Conservation (phyloP, 2,329 filamentous ascomycete genomes). For the Penicillium sp. region DNA sequence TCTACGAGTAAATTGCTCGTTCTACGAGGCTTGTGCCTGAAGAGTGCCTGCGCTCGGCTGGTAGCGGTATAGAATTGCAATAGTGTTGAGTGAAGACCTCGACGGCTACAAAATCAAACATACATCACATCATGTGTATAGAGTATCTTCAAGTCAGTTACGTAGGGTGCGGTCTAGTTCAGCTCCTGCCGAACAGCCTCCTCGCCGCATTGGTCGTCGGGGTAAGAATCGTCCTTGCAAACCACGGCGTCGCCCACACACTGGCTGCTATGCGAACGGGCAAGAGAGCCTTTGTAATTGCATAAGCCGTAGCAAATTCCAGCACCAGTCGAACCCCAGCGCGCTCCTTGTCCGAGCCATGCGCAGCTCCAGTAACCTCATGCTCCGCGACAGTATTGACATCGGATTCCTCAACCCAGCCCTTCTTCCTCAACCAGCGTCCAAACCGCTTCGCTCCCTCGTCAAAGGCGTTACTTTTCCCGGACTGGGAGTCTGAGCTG, state of each 20-base stretch:
- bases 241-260: conserved; percentile 90
- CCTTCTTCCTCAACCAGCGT: conserved; percentile 73
- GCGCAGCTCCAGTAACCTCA: conserved; percentile 29
- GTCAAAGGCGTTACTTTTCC: conserved; percentile 38
- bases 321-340: conserved; percentile 58
- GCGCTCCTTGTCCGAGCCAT: conserved; percentile 31
- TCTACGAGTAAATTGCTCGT: conserved; percentile 73
- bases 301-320: conserved; percentile 84
- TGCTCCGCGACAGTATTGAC: conserved; percentile 47
- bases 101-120: conserved; percentile 19
- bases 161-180: not conserved
- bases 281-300: conserved; percentile 82
- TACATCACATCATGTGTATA: conserved; percentile 22
- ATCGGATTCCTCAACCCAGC: conserved; percentile 67
- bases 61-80: conserved; percentile 21
- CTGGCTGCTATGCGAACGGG: conserved; percentile 75
- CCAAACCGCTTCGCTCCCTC: conserved; percentile 75
- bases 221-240: conserved; percentile 68
- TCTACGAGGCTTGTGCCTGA: conserved; percentile 18
- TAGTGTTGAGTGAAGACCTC: conserved; percentile 17
- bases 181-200: conserved; percentile 40
- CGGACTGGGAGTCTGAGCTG: conserved; percentile 29
- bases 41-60: conserved; percentile 16
- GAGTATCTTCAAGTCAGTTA: conserved; percentile 1
- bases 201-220: conserved; percentile 47